A percentile compares a stretch with the other conserved stretches of the same genome.
Conservation (phyloP, 306 rosid species). For the Vigna reflexopilosa region DNA sequence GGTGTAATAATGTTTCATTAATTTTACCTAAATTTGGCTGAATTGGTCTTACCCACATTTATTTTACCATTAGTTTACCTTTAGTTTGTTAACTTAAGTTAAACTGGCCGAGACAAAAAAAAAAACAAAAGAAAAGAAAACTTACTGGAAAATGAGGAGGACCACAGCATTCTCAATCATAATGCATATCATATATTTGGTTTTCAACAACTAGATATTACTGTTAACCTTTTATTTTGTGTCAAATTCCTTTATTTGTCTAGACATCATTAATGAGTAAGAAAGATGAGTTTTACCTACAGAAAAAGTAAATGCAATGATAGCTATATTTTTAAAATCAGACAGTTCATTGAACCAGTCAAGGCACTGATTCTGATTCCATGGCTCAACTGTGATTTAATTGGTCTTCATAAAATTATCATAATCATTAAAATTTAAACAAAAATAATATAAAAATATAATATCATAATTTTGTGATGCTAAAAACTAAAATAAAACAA, state of each 20-base stretch:
- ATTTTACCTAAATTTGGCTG: constrained; percentile 7
- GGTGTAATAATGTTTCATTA: not conserved
- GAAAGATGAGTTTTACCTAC: not conserved
- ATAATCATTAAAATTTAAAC: no score
- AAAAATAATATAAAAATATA: no score
- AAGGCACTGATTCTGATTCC: no score
- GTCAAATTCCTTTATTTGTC: constrained; percentile 4
- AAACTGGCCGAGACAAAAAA: constrained; percentile 14
- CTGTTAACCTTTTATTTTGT: not conserved
- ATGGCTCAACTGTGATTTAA: no score
- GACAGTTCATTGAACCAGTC: no score
- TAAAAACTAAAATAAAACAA: no score
- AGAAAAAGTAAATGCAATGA: not conserved
- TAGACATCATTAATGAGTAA: not conserved
- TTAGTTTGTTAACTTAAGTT: constrained; percentile 1
- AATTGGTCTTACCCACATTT: not conserved
- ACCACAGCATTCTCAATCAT: constrained; percentile 5
- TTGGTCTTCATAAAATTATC: no score
- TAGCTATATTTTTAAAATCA: no score
- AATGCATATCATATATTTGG: constrained; percentile 6
- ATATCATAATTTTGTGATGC: no score
- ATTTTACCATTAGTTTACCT: not conserved
- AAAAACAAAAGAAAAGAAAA: not conserved
- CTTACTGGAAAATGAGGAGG: not conserved
- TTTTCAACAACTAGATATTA: no score